These are phyloP conservation scores for Alternaria metachromatica DNA, from an alignment of 2,329 filamentous ascomycete genomes.

Conservation along the genomic window DNA sequence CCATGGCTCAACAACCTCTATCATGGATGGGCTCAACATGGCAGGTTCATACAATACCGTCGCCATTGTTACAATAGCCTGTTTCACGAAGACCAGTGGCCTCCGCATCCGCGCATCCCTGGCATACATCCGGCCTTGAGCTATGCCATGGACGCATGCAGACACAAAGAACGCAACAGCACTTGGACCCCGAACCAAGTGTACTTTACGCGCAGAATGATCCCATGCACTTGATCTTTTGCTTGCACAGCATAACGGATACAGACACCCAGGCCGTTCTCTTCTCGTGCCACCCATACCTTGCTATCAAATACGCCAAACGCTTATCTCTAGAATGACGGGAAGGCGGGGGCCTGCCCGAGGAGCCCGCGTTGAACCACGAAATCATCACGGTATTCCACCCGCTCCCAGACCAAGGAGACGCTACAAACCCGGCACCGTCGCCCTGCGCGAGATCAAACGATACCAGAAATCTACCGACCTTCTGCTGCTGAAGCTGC, in stretches of 20 bases:
- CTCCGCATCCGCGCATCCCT: not conserved
- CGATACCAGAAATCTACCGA: constrained; percentile 98
- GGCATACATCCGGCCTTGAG: not conserved
- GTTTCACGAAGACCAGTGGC: not conserved
- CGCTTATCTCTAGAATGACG: not conserved
- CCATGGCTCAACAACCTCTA: not conserved
- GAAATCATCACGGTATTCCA: not conserved
- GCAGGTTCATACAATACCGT: not conserved
- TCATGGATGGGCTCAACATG: not conserved
- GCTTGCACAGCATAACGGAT: not conserved
- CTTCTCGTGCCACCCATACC: not conserved
- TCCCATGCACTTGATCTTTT: not conserved
- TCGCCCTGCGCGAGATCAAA: constrained; percentile 98
- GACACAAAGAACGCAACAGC: not conserved
- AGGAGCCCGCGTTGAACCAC: not conserved
- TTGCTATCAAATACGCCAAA: not conserved
- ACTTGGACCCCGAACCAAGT: not conserved
- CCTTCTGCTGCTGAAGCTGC: constrained; percentile 94
- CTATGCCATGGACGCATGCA: not conserved
- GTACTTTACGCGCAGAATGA: not conserved
- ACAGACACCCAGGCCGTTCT: not conserved
- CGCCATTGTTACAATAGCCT: not conserved
- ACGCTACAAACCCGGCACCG: constrained; percentile 69
- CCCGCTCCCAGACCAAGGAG: constrained; percentile 41
- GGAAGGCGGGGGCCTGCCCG: not conserved